These are phyloP conservation scores for Cordyceps cateniannulata DNA, from an alignment of 2,329 filamentous ascomycete species.

Conservation along the genomic window DNA sequence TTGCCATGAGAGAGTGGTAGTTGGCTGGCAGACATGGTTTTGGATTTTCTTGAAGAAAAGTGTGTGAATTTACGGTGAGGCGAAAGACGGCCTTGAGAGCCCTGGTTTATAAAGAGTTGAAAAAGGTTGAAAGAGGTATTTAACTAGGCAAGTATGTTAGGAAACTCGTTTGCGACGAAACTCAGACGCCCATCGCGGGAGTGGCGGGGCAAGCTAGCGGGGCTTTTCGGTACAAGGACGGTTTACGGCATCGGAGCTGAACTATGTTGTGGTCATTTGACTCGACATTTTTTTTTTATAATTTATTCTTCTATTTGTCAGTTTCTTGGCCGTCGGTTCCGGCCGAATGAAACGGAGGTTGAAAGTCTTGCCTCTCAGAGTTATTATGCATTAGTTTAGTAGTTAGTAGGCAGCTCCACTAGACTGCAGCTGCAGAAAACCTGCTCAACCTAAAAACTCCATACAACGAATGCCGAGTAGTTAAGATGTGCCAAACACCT, in stretches of 20 bases:
- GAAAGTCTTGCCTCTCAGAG: too few relatives aligned
- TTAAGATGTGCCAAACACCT: too few relatives aligned
- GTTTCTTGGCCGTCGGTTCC: background rate
- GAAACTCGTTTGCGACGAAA: background rate
- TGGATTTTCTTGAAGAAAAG: background rate
- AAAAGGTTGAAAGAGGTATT: background rate
- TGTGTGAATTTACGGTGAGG: background rate
- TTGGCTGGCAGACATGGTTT: background rate
- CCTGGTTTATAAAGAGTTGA: too few relatives aligned
- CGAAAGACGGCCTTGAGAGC: too few relatives aligned
- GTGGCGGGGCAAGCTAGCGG: conserved; percentile 2
- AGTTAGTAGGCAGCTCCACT: too few relatives aligned
- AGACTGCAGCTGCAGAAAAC: too few relatives aligned
- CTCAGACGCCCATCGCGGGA: background rate
- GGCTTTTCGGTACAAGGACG: background rate
- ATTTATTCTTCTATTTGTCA: background rate
- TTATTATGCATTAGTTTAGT: too few relatives aligned
- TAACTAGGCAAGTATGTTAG: background rate
- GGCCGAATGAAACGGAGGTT: too few relatives aligned
- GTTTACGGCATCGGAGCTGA: background rate
- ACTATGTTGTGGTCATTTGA: background rate
- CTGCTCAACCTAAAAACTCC: too few relatives aligned
- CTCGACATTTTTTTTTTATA: background rate
- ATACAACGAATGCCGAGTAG: too few relatives aligned
- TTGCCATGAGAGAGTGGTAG: conserved; percentile 30